phyloP scores from a whole-genome alignment of 805 yeast species.

The Ogataea allantospora region DNA sequence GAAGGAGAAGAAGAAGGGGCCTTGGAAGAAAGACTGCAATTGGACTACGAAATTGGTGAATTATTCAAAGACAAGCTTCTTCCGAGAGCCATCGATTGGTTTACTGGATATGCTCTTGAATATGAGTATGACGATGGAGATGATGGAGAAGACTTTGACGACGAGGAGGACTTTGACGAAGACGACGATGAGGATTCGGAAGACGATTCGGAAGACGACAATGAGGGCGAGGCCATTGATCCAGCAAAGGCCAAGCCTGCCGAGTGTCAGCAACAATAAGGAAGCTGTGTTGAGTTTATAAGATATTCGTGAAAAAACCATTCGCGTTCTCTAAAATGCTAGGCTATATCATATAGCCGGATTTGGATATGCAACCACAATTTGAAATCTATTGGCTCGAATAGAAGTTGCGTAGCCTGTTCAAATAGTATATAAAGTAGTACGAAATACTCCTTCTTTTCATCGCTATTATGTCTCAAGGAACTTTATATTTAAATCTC shows the following conservation, averaged over 20 bases:
- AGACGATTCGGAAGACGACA: constrained; percentile 39
- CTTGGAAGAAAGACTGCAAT: constrained; percentile 78
- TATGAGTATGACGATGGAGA: constrained; percentile 56
- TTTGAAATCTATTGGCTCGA: neutral
- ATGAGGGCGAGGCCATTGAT: constrained; percentile 35
- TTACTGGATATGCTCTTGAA: constrained; percentile 93
- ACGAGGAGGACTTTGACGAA: constrained; percentile 59
- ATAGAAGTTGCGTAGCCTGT: neutral
- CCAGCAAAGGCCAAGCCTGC: constrained; percentile 60
- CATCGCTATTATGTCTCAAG: constrained; percentile 1
- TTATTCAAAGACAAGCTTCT: constrained; percentile 92
- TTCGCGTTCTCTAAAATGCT: neutral
- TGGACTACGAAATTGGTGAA: constrained; percentile 95
- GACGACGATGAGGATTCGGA: constrained; percentile 54
- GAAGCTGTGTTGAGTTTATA: neutral
- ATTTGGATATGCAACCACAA: neutral
- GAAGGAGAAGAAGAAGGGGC: constrained; percentile 69
- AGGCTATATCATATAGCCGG: neutral
- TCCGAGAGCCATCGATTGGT: constrained; percentile 98
- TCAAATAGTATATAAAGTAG: neutral
- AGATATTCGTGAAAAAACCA: neutral
- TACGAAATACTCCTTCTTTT: neutral
- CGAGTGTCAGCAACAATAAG: constrained; percentile 70
- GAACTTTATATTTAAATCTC: constrained; percentile 1
- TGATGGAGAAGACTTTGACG: constrained; percentile 57